Evolutionary conservation across 2,329 filamentous ascomycete genomes (phyloP).

Genomic region (Proliferodiscus dingleyae): DNA sequence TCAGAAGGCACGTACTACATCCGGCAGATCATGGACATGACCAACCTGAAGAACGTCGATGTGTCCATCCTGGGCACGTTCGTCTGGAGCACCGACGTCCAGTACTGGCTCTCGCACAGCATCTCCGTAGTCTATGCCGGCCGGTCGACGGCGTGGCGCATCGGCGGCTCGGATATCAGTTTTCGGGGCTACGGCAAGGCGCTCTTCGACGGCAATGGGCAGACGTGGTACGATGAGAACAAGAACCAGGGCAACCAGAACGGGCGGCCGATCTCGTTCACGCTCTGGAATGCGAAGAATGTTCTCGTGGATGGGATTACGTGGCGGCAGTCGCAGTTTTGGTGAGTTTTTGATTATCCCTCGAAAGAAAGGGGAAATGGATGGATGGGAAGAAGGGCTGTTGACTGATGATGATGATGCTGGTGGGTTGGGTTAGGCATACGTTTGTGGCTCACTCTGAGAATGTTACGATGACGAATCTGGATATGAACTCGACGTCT

Average conservation of each 20-base stretch:
- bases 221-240: constrained; percentile 35
- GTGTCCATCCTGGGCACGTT: constrained; percentile 54
- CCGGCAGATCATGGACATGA: constrained; percentile 49
- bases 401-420: no score
- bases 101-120: constrained; percentile 59
- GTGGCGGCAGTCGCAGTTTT: constrained; percentile 15
- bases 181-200: constrained; percentile 55
- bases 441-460: constrained; percentile 15
- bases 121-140: constrained; percentile 62
- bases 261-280: constrained; percentile 41
- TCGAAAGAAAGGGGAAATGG: background rate
- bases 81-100: constrained; percentile 58
- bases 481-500: constrained; percentile 25
- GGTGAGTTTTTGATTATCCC: constrained; percentile 2
- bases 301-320: constrained; percentile 38
- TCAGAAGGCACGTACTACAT: constrained; percentile 41
- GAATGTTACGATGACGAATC: constrained; percentile 16
- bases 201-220: constrained; percentile 45
- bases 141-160: constrained; percentile 58
- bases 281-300: constrained; percentile 42
- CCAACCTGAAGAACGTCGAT: constrained; percentile 59
- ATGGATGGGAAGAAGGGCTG: background rate
- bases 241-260: constrained; percentile 37
- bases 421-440: no score
- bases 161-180: constrained; percentile 59